These are phyloP conservation scores for Nicotiana tabacum DNA, from an alignment of 257 asterid species.

Conservation along the genomic window DNA sequence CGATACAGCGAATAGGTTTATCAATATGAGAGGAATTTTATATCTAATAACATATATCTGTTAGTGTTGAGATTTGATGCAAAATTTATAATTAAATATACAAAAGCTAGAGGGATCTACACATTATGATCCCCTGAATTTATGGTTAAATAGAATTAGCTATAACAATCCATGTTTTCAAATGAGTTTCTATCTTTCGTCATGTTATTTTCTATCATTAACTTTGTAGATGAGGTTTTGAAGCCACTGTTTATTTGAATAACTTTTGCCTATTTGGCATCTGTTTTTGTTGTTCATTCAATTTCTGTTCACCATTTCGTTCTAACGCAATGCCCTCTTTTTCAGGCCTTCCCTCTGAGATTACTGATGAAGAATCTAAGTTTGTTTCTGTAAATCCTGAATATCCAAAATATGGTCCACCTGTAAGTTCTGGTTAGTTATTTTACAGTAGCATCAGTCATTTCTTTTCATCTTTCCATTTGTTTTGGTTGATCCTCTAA, in stretches of 20 bases:
- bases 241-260: background rate
- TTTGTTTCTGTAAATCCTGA: constrained; percentile 72
- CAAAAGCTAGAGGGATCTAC: background rate
- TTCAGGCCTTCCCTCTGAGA: constrained; percentile 65
- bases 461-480: background rate
- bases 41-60: background rate
- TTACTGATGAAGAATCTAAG: constrained; percentile 66
- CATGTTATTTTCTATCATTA: background rate
- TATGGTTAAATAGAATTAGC: background rate
- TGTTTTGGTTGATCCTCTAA: background rate
- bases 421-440: constrained; percentile 81
- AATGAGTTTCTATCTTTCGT: background rate
- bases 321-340: background rate
- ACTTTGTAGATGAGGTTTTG: background rate
- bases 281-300: background rate
- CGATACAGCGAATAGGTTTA: too few relatives aligned
- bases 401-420: constrained; percentile 76
- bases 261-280: background rate
- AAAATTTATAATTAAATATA: background rate
- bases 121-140: background rate
- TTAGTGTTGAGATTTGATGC: background rate
- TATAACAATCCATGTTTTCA: background rate
- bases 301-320: background rate
- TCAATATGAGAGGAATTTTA: background rate
- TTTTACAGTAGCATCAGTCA: constrained; percentile 9